These are phyloP conservation scores for Blastocystis sp. DNA, from an alignment of 352 stramenopile species.

Conservation along the genomic window DNA sequence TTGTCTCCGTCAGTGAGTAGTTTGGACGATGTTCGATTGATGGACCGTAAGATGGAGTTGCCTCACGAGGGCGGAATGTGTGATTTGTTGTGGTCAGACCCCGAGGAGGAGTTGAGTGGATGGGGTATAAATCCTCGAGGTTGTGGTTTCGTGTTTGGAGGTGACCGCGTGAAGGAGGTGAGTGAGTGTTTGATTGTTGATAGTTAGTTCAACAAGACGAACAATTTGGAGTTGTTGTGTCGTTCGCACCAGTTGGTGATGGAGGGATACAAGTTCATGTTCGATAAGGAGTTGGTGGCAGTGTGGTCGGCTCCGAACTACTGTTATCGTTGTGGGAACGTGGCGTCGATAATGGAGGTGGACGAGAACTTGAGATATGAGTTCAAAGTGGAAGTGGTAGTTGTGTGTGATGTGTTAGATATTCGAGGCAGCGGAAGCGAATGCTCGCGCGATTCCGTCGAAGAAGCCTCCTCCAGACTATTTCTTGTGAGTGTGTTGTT, in stretches of 20 bases:
- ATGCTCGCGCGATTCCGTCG: slow-evolving; percentile 53
- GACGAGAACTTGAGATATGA: slow-evolving; percentile 91
- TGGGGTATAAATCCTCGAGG: slow-evolving; percentile 77
- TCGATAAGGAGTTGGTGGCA: slow-evolving; percentile 92
- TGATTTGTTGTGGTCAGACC: slow-evolving; percentile 72
- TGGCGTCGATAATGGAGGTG: slow-evolving; percentile 96
- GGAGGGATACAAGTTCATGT: slow-evolving; percentile 86
- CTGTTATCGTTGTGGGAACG: slow-evolving; percentile 97
- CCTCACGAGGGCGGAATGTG: slow-evolving; percentile 71
- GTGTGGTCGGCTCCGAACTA: slow-evolving; percentile 98
- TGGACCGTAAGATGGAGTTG: slow-evolving; percentile 68
- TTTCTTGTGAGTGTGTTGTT: slow-evolving; percentile 60
- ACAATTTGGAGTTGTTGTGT: slow-evolving; percentile 95
- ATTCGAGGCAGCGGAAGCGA: slow-evolving; percentile 42
- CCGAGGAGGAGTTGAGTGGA: slow-evolving; percentile 89
- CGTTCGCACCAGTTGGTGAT: slow-evolving; percentile 94
- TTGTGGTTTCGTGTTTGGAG: slow-evolving; percentile 49
- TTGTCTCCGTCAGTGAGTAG: slow-evolving; percentile 81
- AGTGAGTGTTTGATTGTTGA: neutral
- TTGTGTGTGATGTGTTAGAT: slow-evolving; percentile 84
- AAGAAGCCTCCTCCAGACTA: slow-evolving; percentile 74
- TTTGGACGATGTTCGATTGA: slow-evolving; percentile 46
- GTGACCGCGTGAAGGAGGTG: slow-evolving; percentile 20
- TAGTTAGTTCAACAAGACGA: slow-evolving; percentile 93
- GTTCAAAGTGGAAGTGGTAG: slow-evolving; percentile 94